phyloP scores from a whole-genome alignment of 257 asterid species.

The Paraleonurus japonicus region DNA sequence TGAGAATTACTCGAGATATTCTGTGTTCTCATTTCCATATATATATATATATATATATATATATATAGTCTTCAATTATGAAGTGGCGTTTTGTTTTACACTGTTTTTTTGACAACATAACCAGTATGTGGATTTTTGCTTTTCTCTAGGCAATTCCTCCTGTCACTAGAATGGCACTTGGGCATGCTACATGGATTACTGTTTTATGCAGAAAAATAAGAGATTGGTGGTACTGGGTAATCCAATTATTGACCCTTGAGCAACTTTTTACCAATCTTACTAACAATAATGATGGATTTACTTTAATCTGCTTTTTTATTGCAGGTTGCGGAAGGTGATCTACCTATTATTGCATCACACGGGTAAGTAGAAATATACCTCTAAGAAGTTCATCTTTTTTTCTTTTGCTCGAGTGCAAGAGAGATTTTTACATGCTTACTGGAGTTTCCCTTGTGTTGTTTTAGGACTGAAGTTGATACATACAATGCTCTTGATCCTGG shows the following conservation, averaged over 20 bases:
- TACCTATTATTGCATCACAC: constrained; percentile 94
- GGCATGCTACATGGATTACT: constrained; percentile 87
- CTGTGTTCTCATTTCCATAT: neutral
- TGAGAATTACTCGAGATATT: neutral
- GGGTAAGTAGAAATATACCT: constrained; percentile 59
- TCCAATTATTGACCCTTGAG: constrained; percentile 25
- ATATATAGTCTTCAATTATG: neutral
- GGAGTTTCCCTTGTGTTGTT: constrained; percentile 20
- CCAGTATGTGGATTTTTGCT: constrained; percentile 23
- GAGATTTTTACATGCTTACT: constrained; percentile 14
- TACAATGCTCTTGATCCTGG: constrained; percentile 84
- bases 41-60: no score
- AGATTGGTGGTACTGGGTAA: constrained; percentile 99
- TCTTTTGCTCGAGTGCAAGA: constrained; percentile 15
- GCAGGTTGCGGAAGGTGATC: constrained; percentile 97
- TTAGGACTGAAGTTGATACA: constrained; percentile 85
- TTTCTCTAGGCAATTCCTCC: constrained; percentile 90
- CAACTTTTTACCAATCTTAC: constrained; percentile 19
- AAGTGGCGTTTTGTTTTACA: constrained; percentile 3
- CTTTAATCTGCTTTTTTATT: constrained; percentile 16
- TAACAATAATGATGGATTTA: constrained; percentile 22
- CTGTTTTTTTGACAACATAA: constrained; percentile 2
- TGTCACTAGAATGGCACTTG: constrained; percentile 91
- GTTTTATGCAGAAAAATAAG: constrained; percentile 90
- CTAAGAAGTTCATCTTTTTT: neutral